A percentile compares a stretch with the other conserved stretches of the same genome.
Conservation (phyloP, 768 basidiomycete species). For the Boletus subparvulus region DNA sequence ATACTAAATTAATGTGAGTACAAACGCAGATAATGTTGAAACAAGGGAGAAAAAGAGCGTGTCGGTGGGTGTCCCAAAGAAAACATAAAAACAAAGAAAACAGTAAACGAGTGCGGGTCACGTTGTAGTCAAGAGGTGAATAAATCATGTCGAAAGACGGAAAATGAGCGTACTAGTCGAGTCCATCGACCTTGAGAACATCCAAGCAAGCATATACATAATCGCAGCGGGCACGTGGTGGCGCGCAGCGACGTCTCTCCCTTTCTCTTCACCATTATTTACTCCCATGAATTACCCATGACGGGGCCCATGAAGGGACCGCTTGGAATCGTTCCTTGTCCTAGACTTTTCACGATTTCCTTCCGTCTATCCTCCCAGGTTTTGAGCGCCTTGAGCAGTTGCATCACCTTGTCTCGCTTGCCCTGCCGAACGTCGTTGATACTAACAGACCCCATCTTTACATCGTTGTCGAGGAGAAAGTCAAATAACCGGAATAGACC, state of each 20-base stretch:
- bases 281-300: neutral
- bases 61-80: slow-evolving; percentile 8
- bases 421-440: slow-evolving; percentile 91
- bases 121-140: neutral
- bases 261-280: neutral
- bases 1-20: slow-evolving; percentile 7
- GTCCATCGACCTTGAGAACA: slow-evolving; percentile 12
- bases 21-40: neutral
- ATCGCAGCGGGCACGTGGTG: neutral
- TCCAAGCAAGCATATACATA: neutral
- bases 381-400: slow-evolving; percentile 75
- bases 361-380: slow-evolving; percentile 77
- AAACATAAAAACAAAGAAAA: neutral
- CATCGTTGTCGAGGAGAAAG: slow-evolving; percentile 87
- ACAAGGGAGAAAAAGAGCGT: slow-evolving; percentile 10
- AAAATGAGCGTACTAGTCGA: slow-evolving; percentile 23
- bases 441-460: slow-evolving; percentile 87
- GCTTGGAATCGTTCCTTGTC: slow-evolving; percentile 30
- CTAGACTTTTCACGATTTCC: slow-evolving; percentile 54
- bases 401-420: slow-evolving; percentile 76
- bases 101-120: neutral
- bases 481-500: slow-evolving; percentile 90
- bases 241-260: neutral
- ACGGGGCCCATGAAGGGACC: slow-evolving; percentile 8
- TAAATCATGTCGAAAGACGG: slow-evolving; percentile 8